Conservation (phyloP, 305 asterid genomes). For the Solanum chacoense region DNA sequence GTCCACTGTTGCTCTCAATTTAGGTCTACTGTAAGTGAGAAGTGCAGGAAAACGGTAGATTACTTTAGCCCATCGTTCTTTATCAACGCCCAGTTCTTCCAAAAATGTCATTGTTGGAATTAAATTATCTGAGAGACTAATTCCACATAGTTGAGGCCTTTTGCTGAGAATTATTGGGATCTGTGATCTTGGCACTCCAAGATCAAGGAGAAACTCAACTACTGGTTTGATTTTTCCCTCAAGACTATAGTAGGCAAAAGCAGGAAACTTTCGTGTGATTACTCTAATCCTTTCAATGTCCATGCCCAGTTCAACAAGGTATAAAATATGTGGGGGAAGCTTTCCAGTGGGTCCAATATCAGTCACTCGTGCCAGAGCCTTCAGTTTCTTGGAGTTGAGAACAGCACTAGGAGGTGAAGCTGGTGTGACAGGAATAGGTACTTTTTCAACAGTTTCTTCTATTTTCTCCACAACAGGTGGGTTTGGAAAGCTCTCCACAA, state of each 20-base stretch:
- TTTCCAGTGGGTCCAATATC: constrained; percentile 50
- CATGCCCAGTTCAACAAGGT: constrained; percentile 90
- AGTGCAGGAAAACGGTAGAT: constrained; percentile 81
- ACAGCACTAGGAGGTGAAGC: constrained; percentile 33
- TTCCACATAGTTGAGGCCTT: constrained; percentile 95
- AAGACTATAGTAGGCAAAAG: constrained; percentile 82
- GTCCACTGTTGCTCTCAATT: constrained; percentile 56
- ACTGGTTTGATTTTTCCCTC: constrained; percentile 86
- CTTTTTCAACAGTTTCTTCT: constrained; percentile 33
- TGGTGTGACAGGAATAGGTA: constrained; percentile 17
- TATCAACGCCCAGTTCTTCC: constrained; percentile 76
- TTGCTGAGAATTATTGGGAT: constrained; percentile 59
- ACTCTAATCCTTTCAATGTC: constrained; percentile 54
- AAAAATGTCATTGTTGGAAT: constrained; percentile 86
- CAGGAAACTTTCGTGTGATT: constrained; percentile 76
- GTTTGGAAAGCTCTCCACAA: constrained; percentile 65
- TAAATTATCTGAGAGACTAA: constrained; percentile 74
- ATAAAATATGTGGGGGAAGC: constrained; percentile 62
- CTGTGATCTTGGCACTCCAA: constrained; percentile 58
- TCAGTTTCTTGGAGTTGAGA: constrained; percentile 45
- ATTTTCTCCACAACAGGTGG: constrained; percentile 43
- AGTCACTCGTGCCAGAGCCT: constrained; percentile 71
- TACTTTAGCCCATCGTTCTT: constrained; percentile 83
- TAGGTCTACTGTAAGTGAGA: constrained; percentile 78
- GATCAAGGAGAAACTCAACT: constrained; percentile 73